A percentile compares a stretch with the other conserved stretches of the same genome.
phyloP scores from a whole-genome alignment of 176 grass and related monocot genomes.

The Phoenix dactylifera region DNA sequence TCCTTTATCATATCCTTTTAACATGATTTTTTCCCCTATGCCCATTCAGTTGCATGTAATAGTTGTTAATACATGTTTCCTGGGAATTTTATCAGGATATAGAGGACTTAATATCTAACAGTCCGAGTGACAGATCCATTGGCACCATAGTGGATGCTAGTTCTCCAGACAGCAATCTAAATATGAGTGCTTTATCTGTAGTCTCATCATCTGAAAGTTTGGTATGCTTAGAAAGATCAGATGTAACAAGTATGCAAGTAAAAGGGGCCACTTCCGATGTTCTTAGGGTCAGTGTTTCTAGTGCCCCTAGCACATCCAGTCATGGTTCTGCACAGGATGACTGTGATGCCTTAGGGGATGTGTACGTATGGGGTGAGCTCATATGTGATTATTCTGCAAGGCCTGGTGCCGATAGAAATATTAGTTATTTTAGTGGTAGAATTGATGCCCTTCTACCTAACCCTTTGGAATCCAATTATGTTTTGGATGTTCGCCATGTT shows the following conservation, averaged over 20 bases:
- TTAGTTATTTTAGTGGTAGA: slow-evolving; percentile 32
- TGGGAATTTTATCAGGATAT: slow-evolving; percentile 12
- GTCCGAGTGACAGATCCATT: slow-evolving; percentile 14
- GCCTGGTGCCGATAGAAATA: slow-evolving; percentile 28
- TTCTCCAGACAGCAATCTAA: slow-evolving; percentile 19
- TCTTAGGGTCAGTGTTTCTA: slow-evolving; percentile 90
- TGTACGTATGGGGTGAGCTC: slow-evolving; percentile 94
- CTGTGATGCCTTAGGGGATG: slow-evolving; percentile 66
- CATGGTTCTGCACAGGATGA: slow-evolving; percentile 95
- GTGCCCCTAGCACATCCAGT: slow-evolving; percentile 89
- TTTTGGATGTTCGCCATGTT: slow-evolving; percentile 68
- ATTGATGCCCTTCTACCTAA: slow-evolving; percentile 71
- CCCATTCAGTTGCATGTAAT: no score
- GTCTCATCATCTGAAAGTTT: slow-evolving; percentile 20
- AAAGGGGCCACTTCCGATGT: slow-evolving; percentile 67
- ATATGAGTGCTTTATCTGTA: not conserved
- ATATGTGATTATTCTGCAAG: slow-evolving; percentile 52
- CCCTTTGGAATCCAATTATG: slow-evolving; percentile 70
- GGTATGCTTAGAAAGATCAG: slow-evolving; percentile 30
- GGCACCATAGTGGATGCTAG: slow-evolving; percentile 5
- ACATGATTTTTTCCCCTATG: no score
- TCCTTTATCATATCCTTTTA: no score
- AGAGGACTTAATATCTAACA: slow-evolving; percentile 10
- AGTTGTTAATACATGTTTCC: not conserved
- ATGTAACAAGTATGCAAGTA: slow-evolving; percentile 69